Evolutionary conservation across 1,284 basidiomycete genomes (phyloP), one percentile per base, ranked within the genome.

Genomic region (Xerocomus amazonicus): DNA sequence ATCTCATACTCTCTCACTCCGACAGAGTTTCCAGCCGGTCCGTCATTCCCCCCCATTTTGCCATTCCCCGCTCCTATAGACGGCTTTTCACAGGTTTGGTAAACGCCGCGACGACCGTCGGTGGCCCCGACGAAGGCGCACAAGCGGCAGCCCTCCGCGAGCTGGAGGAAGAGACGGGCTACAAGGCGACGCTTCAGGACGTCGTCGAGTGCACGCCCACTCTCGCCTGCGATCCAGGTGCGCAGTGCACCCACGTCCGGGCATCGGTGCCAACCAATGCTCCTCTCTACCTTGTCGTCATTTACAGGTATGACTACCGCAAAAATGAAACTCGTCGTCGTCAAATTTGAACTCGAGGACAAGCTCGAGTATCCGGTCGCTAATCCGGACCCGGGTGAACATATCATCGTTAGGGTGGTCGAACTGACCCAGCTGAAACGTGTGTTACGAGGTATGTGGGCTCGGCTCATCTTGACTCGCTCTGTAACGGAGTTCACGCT

Each of bases 151-250:
- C 91, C 1, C 74, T 92, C 32, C 80, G 93, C 32, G 94, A 97
- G 63, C 77, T 97, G 8, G 76, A 85, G 59, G 94, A 97, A 70
- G 94, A 97, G 70, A 96, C 92, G 0, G 93, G 93, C 2, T 95
- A 87, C 68, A 80, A 75, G 55, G 83, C 78, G 9, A 57, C 60
- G 28, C 56, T 64, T n/a, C 72, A 76, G 56, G 70, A 71, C 34
- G 74, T 92, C 32, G 62, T 84, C 27, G 77, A 89, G 46, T 75
- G 83, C 0, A 86, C 88, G 1, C 81, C 87, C 1, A 65, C 90
- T 2, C 65, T 90, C 26, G 89, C 89, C 36, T 76, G 74, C 56
- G 90, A 92, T 71, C 91, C 82, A 63, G 92, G 77, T 70, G 33
- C 36, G 47, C 41, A 28, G 8, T 13, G 12, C 19, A 10, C 9